Base-by-base conservation (phyloP, 805 yeast genomes). In the Ogataea methylovora region DNA sequence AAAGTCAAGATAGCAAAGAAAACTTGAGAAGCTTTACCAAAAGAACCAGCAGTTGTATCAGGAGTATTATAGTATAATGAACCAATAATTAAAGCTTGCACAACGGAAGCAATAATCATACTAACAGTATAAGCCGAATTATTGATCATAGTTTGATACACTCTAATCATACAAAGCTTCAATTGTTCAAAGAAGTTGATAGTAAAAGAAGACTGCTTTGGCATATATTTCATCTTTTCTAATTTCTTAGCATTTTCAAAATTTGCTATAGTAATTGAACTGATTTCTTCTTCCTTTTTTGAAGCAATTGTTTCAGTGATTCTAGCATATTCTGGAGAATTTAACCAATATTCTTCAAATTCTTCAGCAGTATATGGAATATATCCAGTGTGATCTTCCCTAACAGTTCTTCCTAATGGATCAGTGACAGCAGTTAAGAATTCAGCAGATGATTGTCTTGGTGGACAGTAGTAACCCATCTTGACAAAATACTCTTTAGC, bases 361-460 rank as follows among this genome's bases (percentile, higher is more conserved):
- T 78, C 82, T 16, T 56, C 54, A 11, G 82, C 67, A 13, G 76
- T 65, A 36, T 61, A 52, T 17, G 85, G 84, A 14, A 76, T 72
- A 37, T 54, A 63, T 28, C 56, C 54, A 46, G 72, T 76, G 39
- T 44, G 67, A 11, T 80, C 84, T 12, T 64, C 62, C 34, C 52
- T 56, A 17, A 62, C 40, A 12, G 51, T 51, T 60, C 84, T 68
- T 39, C 77, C 82, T 20, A 66, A 68, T 12, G 80, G 83, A 52
- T 77, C 80, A 13, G 85, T 79, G 33, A 78, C 69, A 4, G 83
- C 67, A 13, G 84, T 78, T 48, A 79, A 67, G 50, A 64, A 79
- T 51, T 79, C 85, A 8, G 82, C 75, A 32, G 84, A 76, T 4
- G 83, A 73, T 66, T 75, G 78, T 64, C 84, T 71, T 34, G 64